Evolutionary conservation across 2,329 filamentous ascomycete genomes (phyloP), one percentile per base, ranked within the genome.

Genomic region (Botrytis paeoniae): DNA sequence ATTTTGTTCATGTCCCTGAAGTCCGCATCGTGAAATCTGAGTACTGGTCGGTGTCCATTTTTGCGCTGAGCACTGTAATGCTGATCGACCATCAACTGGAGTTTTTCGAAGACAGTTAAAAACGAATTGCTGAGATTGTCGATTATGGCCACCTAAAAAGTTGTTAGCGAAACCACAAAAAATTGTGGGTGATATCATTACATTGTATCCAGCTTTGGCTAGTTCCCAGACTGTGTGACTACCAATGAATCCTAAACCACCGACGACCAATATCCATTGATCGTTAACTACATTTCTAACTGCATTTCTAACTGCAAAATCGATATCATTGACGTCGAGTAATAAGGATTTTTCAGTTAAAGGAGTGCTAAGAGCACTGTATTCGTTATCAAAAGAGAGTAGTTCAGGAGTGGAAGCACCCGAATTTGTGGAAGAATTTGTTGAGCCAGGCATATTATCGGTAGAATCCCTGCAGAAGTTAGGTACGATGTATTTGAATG

Each of bases 161-260:
- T 71, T 63, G 37, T 71, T 71, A 71, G 70, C 45, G 65, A 71
- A 43, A 54, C 14, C 39, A 22, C 14, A 16, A n/a, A n/a, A 35
- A 59, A 18, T 41, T 41, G 48, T 35, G 35, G 25, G 61, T 29
- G 45, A 54, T 54, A 37, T 35, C 29, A 70, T 60, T 75, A 78
- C 77, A 75, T 84, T 85, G 77, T 85, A 83, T 65, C 84, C 83
- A 70, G 83, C 84, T 72, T 86, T 85, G 66, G 85, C 81, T 61
- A 86, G 78, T 76, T 86, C 84, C 39, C 85, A 81, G 16, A 83
- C 82, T 8, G 85, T 86, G 77, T 86, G 85, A n/a, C 83, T 85
- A 39, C 85, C 85, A 63, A 86, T 86, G 76, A 84, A 86, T 1
- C 84, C 84, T 45, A 84, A 80, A 14, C 84, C 84, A 57, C 84